These are phyloP conservation scores for Globisporangium cylindrosporum DNA, from an alignment of 352 stramenopile genomes.

Conservation along the genomic window DNA sequence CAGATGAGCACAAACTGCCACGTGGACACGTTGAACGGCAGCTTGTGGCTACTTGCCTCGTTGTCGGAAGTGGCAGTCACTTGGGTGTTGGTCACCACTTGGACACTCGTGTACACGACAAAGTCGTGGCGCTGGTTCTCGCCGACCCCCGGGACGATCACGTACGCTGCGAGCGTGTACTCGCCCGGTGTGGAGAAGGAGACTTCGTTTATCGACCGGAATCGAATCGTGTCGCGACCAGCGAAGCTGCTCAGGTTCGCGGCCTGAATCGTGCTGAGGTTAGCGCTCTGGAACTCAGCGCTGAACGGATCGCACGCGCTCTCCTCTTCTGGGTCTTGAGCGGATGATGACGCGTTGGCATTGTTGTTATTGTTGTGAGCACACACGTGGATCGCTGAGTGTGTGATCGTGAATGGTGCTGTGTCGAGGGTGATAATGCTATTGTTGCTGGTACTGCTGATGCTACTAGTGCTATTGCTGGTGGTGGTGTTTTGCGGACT, in stretches of 20 bases:
- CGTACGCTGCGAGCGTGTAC: constrained; percentile 32
- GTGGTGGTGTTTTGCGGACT: not conserved
- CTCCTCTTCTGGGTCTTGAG: not conserved
- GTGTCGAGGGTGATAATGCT: not conserved
- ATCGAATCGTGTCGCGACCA: constrained; percentile 10
- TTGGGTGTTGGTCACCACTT: constrained; percentile 2
- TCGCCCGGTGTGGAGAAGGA: constrained; percentile 23
- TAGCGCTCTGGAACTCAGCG: constrained; percentile 17
- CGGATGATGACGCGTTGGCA: not conserved
- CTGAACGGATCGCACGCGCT: constrained; percentile 25
- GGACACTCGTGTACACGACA: constrained; percentile 21
- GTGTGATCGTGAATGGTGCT: constrained; percentile 7
- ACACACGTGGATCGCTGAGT: constrained; percentile 25
- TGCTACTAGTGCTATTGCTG: not conserved
- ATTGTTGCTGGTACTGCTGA: not conserved
- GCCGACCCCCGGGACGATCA: constrained; percentile 23
- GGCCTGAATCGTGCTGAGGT: constrained; percentile 23
- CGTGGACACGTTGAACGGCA: constrained; percentile 18
- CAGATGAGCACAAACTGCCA: constrained; percentile 27
- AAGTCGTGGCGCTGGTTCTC: constrained; percentile 32
- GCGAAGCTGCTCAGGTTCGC: constrained; percentile 16
- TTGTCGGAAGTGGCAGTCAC: not conserved
- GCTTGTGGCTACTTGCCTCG: not conserved
- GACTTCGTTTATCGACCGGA: constrained; percentile 25
- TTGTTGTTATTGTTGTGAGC: not conserved